These are phyloP conservation scores for Tuber borchii DNA, from an alignment of 495 filamentous ascomycete genomes.

Conservation along the genomic window DNA sequence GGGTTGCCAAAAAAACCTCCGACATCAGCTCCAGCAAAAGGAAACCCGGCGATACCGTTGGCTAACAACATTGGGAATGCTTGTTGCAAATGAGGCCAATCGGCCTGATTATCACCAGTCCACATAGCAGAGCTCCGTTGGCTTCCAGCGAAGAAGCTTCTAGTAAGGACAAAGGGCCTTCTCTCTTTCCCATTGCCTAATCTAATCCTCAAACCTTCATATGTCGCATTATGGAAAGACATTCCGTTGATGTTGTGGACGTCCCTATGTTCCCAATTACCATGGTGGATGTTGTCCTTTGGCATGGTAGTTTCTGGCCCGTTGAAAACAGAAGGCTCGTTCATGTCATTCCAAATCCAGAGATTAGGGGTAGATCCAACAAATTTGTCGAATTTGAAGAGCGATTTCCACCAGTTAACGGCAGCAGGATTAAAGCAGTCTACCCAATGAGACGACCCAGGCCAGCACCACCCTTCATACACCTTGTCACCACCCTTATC, in stretches of 20 bases:
- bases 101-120: constrained; percentile 94
- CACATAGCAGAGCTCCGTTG: constrained; percentile 92
- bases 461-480: constrained; percentile 98
- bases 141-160: constrained; percentile 81
- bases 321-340: constrained; percentile 97
- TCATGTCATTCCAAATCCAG: constrained; percentile 99
- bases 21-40: constrained; percentile 91
- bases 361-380: constrained; percentile 73
- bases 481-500: constrained; percentile 76
- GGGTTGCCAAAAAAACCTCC: constrained; percentile 98
- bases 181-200: constrained; percentile 66
- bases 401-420: constrained; percentile 75
- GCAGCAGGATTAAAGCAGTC: constrained; percentile 88
- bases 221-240: constrained; percentile 89
- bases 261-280: constrained; percentile 93
- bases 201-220: constrained; percentile 69
- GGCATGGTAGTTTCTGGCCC: constrained; percentile 97
- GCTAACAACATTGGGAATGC: constrained; percentile 87
- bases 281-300: constrained; percentile 89
- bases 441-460: constrained; percentile 90
- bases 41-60: constrained; percentile 86
- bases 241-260: constrained; percentile 91
- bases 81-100: constrained; percentile 80
- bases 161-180: constrained; percentile 84
- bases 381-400: constrained; percentile 83